Evolutionary conservation across 495 filamentous ascomycete genomes (phyloP).

Genomic region (Hyaloscypha variabilis): DNA sequence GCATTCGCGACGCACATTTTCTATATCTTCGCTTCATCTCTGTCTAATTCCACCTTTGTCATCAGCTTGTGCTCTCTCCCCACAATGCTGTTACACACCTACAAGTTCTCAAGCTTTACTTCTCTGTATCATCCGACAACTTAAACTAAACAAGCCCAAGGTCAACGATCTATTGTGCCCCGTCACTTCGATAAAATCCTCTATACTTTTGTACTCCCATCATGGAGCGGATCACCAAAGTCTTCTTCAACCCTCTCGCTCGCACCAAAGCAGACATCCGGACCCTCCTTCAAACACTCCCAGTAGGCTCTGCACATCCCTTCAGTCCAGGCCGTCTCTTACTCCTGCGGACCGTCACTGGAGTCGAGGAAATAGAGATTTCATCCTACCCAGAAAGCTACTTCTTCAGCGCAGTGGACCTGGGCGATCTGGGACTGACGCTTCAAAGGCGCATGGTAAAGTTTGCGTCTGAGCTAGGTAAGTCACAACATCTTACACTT

Average conservation of each 20-base stretch:
- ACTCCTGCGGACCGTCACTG: conserved; percentile 30
- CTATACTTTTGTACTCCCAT: too few relatives aligned
- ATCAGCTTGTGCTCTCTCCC: too few relatives aligned
- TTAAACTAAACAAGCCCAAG: too few relatives aligned
- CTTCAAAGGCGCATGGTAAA: conserved; percentile 31
- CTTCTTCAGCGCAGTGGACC: conserved; percentile 35
- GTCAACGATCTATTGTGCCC: too few relatives aligned
- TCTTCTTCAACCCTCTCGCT: conserved; percentile 33
- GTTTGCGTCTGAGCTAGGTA: conserved; percentile 28
- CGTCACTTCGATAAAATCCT: too few relatives aligned
- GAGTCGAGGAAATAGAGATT: conserved; percentile 35
- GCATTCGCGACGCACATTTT: too few relatives aligned
- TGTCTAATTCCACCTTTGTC: too few relatives aligned
- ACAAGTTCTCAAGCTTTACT: too few relatives aligned
- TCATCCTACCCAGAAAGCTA: conserved; percentile 32
- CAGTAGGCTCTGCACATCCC: conserved; percentile 35
- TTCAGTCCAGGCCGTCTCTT: conserved; percentile 34
- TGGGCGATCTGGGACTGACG: conserved; percentile 33
- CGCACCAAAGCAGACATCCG: conserved; percentile 30
- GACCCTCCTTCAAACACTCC: conserved; percentile 29
- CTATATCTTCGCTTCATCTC: too few relatives aligned
- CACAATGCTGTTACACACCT: too few relatives aligned
- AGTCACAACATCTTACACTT: conserved; percentile 1
- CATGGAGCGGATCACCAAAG: neutral
- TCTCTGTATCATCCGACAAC: too few relatives aligned